Conservation (phyloP, 2,329 filamentous ascomycete species). For the Rhynchosporium graminicola region DNA sequence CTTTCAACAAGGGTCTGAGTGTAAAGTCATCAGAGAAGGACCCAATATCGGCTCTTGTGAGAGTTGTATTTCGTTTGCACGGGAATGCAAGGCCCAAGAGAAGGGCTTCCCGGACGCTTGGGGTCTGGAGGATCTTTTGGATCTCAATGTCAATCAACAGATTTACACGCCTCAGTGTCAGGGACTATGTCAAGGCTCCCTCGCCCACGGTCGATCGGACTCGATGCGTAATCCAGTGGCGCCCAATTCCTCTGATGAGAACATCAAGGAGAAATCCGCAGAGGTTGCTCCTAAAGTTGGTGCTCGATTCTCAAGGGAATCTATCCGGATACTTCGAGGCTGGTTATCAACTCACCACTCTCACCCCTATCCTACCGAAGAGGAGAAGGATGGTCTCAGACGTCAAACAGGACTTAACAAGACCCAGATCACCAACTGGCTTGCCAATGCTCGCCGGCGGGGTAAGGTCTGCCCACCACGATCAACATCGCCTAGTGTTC, state of each 20-base stretch:
- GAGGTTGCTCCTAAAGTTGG: slow-evolving; percentile 59
- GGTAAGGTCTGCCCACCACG: slow-evolving; percentile 73
- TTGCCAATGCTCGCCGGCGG: slow-evolving; percentile 83
- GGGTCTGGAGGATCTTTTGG: slow-evolving; percentile 22
- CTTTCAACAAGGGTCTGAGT: slow-evolving; percentile 26
- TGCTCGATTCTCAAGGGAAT: slow-evolving; percentile 77
- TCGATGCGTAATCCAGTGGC: slow-evolving; percentile 29
- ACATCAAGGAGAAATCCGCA: slow-evolving; percentile 54
- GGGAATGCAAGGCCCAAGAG: slow-evolving; percentile 25
- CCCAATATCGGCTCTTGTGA: slow-evolving; percentile 25
- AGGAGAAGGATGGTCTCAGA: slow-evolving; percentile 80
- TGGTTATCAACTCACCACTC: slow-evolving; percentile 80
- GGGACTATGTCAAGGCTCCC: slow-evolving; percentile 19
- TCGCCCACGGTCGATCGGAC: slow-evolving; percentile 16
- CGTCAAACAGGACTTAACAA: slow-evolving; percentile 77
- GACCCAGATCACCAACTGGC: slow-evolving; percentile 87
- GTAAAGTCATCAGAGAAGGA: slow-evolving; percentile 27
- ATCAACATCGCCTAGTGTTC: slow-evolving; percentile 67
- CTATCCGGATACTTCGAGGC: slow-evolving; percentile 76
- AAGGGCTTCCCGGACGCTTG: slow-evolving; percentile 18
- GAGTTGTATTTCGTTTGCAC: slow-evolving; percentile 28
- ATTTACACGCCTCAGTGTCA: slow-evolving; percentile 2
- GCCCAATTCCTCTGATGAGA: slow-evolving; percentile 55
- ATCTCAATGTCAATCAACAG: not conserved
- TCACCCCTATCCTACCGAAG: slow-evolving; percentile 85